phyloP scores from a whole-genome alignment of 495 filamentous ascomycete species.

The Neurospora pannonica region DNA sequence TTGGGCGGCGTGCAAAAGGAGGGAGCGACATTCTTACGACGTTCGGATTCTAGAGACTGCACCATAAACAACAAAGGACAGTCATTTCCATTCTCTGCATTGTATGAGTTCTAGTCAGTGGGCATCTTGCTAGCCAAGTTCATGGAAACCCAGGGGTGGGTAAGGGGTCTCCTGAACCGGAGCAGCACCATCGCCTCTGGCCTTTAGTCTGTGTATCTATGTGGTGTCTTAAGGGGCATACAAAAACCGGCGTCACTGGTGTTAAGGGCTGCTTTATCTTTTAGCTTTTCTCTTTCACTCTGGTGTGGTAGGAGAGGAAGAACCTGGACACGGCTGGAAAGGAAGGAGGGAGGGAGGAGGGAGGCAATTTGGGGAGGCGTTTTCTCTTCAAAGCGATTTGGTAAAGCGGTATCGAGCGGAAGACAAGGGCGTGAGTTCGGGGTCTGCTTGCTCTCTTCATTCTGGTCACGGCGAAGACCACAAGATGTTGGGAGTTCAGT shows the following conservation, averaged over 20 bases:
- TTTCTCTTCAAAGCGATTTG: background rate
- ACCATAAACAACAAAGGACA: background rate
- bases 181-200: background rate
- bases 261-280: conserved; percentile 3
- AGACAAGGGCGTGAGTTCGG: background rate
- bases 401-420: background rate
- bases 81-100: background rate
- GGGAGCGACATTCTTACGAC: background rate
- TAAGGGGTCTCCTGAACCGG: background rate
- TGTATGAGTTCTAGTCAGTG: background rate
- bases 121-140: background rate
- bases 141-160: background rate
- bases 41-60: background rate
- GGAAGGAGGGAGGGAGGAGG: background rate
- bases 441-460: background rate
- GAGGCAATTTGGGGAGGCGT: background rate
- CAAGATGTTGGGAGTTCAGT: background rate
- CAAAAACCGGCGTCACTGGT: conserved; percentile 17
- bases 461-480: background rate
- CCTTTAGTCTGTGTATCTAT: conserved; percentile 10
- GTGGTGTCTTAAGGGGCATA: conserved; percentile 18
- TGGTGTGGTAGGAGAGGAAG: background rate
- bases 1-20: background rate
- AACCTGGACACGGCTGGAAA: background rate
- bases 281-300: conserved; percentile 4